Percentiles rank a stretch among this genome's conserved stretches.
Conservation (phyloP, 306 rosid genomes). For the Glycine soja region DNA sequence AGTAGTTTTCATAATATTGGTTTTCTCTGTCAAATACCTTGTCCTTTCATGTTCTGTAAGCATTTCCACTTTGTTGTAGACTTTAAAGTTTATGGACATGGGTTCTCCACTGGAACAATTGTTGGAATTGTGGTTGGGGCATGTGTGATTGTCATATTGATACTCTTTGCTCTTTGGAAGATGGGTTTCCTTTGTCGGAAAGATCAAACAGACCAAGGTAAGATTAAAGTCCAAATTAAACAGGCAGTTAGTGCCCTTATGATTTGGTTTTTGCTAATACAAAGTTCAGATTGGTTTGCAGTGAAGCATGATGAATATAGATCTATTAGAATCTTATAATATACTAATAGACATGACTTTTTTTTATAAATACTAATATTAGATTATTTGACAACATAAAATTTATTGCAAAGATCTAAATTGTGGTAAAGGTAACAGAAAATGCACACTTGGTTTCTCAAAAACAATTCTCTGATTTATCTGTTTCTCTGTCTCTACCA, state of each 20-base stretch:
- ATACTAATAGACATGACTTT: background rate
- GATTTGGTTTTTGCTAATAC: background rate
- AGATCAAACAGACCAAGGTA: conserved; percentile 61
- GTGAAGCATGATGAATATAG: conserved; percentile 2
- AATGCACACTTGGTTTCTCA: conserved; percentile 29
- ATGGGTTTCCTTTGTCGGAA: conserved; percentile 62
- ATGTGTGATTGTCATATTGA: conserved; percentile 49
- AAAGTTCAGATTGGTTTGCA: conserved; percentile 28
- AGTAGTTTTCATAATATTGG: conserved; percentile 22
- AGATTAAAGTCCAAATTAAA: conserved; percentile 35
- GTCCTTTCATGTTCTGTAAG: conserved; percentile 17
- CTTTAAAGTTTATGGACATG: conserved; percentile 54
- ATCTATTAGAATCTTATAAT: conserved; percentile 9
- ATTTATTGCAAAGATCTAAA: conserved; percentile 12
- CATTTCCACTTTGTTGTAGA: conserved; percentile 47
- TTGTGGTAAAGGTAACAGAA: conserved; percentile 1
- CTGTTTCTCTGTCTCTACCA: background rate
- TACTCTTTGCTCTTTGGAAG: conserved; percentile 55
- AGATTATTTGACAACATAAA: conserved; percentile 8
- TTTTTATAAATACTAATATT: background rate
- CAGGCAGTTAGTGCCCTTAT: background rate
- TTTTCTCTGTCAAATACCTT: conserved; percentile 5
- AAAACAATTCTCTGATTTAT: background rate
- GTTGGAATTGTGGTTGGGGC: conserved; percentile 66
- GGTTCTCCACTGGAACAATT: conserved; percentile 64